Evolutionary conservation across 768 basidiomycete species (phyloP).

Genomic region (Floccularia luteovirens): DNA sequence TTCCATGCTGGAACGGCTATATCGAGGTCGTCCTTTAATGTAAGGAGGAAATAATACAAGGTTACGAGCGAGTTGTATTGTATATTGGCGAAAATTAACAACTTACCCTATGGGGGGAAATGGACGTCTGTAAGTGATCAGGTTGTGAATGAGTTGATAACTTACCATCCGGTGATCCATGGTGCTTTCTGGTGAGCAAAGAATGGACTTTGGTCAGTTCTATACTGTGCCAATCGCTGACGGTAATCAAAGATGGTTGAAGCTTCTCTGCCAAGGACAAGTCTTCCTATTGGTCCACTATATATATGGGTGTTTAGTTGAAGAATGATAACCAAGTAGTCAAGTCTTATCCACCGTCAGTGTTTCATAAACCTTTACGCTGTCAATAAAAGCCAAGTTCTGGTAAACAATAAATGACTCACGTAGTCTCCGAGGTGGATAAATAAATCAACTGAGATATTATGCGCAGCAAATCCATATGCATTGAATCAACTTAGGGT

Average conservation of each 20-base stretch:
- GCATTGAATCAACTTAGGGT: slow-evolving; percentile 50
- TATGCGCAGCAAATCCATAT: slow-evolving; percentile 46
- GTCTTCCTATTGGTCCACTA: slow-evolving; percentile 40
- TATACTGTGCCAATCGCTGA: slow-evolving; percentile 42
- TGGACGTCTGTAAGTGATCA: too few relatives aligned
- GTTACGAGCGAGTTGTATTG: too few relatives aligned
- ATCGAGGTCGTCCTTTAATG: slow-evolving; percentile 43
- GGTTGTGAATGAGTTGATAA: too few relatives aligned
- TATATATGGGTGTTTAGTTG: not conserved
- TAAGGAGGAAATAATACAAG: too few relatives aligned
- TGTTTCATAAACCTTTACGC: slow-evolving; percentile 39
- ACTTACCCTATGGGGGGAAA: too few relatives aligned
- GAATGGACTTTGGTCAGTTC: slow-evolving; percentile 39
- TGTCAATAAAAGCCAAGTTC: not conserved
- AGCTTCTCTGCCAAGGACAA: slow-evolving; percentile 43
- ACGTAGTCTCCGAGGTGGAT: slow-evolving; percentile 56
- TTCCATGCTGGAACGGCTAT: slow-evolving; percentile 52
- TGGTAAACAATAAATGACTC: not conserved
- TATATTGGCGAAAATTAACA: too few relatives aligned
- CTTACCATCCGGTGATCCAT: slow-evolving; percentile 51
- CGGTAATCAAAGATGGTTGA: slow-evolving; percentile 50
- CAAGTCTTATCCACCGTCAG: slow-evolving; percentile 23
- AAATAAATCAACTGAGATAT: slow-evolving; percentile 43
- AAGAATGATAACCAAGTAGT: not conserved
- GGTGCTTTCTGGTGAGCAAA: slow-evolving; percentile 40